Evolutionary conservation across 257 asterid species (phyloP).

Genomic region (Solanum tarapatanum): DNA sequence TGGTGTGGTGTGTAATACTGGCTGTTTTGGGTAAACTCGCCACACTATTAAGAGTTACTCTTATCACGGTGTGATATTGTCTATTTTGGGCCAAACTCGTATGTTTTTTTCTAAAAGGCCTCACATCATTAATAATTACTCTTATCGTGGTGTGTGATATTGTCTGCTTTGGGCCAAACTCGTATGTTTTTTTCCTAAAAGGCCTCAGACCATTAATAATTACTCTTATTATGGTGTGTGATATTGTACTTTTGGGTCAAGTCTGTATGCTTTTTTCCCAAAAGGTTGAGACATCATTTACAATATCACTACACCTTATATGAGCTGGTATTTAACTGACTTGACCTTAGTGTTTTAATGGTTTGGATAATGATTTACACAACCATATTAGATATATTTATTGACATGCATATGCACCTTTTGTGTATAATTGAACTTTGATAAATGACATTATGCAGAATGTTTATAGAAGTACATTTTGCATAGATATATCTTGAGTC

Average conservation of each 20-base stretch:
- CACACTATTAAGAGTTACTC: background rate
- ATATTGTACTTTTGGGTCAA: background rate
- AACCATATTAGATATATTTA: background rate
- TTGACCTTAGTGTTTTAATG: background rate
- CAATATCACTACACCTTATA: background rate
- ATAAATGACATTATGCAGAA: background rate
- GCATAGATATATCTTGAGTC: background rate
- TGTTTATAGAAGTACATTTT: background rate
- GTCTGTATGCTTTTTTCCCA: background rate
- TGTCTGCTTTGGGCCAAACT: no score
- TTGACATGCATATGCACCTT: background rate
- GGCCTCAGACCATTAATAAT: no score
- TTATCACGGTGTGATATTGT: background rate
- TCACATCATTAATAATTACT: background rate
- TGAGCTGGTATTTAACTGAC: background rate
- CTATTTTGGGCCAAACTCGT: background rate
- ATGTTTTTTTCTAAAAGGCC: background rate
- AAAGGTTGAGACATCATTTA: background rate
- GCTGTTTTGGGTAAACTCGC: background rate
- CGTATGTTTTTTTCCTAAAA: no score
- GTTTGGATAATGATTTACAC: background rate
- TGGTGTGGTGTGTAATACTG: background rate
- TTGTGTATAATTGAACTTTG: background rate
- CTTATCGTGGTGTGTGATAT: background rate
- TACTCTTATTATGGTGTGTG: background rate